A percentile compares a stretch with the other conserved stretches of the same genome.
Evolutionary conservation across 805 yeast genomes (phyloP).

Genomic region (Starmerella kuoi): DNA sequence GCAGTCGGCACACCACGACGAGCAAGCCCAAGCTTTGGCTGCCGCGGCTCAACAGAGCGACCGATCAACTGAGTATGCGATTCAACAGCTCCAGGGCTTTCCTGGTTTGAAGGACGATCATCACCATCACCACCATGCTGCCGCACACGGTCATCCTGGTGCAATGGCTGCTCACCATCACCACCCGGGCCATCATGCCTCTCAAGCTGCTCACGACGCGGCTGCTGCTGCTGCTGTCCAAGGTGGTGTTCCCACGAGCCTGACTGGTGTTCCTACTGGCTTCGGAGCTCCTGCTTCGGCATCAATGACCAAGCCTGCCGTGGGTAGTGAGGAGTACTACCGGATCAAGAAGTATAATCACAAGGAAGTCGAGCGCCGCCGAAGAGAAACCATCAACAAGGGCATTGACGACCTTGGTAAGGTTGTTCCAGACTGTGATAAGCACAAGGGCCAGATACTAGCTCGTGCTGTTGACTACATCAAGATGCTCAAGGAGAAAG

Average conservation of each 20-base stretch:
- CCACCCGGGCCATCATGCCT: constrained; percentile 1
- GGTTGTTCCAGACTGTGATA: constrained; percentile 31
- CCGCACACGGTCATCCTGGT: not conserved
- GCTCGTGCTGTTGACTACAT: constrained; percentile 84
- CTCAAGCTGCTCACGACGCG: not conserved
- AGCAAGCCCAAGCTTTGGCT: constrained; percentile 18
- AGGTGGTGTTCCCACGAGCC: constrained; percentile 10
- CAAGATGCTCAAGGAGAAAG: constrained; percentile 78
- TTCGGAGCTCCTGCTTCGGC: constrained; percentile 4
- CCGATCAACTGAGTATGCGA: constrained; percentile 21
- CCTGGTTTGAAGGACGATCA: constrained; percentile 17
- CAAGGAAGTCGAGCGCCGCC: constrained; percentile 33
- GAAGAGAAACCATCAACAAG: constrained; percentile 30
- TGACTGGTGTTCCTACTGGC: constrained; percentile 8
- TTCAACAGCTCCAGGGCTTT: constrained; percentile 21
- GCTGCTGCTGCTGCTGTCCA: not conserved
- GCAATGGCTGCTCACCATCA: constrained; percentile 5
- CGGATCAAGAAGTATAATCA: constrained; percentile 76
- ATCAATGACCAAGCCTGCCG: constrained; percentile 38
- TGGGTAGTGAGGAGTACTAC: constrained; percentile 79
- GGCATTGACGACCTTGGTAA: constrained; percentile 35
- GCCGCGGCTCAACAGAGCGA: constrained; percentile 20
- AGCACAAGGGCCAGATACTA: constrained; percentile 78
- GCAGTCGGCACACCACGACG: constrained; percentile 19
- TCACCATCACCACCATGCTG: constrained; percentile 11